Conservation (phyloP, 768 basidiomycete species). For the Mycena vitilis region DNA sequence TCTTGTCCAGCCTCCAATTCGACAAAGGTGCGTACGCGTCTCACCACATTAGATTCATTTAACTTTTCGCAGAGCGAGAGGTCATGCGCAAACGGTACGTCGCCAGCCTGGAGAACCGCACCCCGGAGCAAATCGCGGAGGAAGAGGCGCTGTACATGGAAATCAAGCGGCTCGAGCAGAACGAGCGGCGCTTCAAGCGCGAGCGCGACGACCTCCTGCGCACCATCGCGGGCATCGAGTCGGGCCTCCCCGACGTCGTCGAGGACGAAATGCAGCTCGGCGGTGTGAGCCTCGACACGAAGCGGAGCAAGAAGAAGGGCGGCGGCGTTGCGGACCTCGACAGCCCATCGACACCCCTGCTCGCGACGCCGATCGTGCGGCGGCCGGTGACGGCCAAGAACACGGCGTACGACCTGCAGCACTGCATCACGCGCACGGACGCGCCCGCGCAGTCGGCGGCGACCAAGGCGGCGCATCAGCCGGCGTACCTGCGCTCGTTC, state of each 20-base stretch:
- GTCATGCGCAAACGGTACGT: slow-evolving; percentile 90
- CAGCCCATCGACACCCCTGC: slow-evolving; percentile 62
- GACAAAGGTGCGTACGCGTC: slow-evolving; percentile 76
- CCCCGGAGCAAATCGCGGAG: slow-evolving; percentile 89
- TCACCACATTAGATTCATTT: slow-evolving; percentile 12
- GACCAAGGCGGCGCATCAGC: slow-evolving; percentile 82
- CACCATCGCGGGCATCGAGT: slow-evolving; percentile 87
- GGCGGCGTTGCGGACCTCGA: slow-evolving; percentile 50
- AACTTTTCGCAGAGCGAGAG: slow-evolving; percentile 75
- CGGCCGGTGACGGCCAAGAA: slow-evolving; percentile 63
- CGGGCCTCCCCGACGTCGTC: slow-evolving; percentile 80
- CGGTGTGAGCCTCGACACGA: slow-evolving; percentile 60
- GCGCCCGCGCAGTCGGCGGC: slow-evolving; percentile 58
- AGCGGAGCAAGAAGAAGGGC: slow-evolving; percentile 69
- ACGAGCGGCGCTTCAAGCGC: slow-evolving; percentile 85
- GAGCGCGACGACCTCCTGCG: slow-evolving; percentile 91
- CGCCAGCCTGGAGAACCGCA: slow-evolving; percentile 86
- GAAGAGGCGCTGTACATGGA: slow-evolving; percentile 96
- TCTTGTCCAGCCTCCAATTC: slow-evolving; percentile 81
- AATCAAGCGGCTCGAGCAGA: slow-evolving; percentile 95
- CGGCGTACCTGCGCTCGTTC: slow-evolving; percentile 87
- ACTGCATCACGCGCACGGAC: slow-evolving; percentile 82
- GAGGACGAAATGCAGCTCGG: slow-evolving; percentile 72
- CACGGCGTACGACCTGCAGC: slow-evolving; percentile 64
- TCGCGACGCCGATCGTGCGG: slow-evolving; percentile 44